phyloP scores from a whole-genome alignment of 108 stramenopile genomes.

The Mayamaea pseudoterrestris region DNA sequence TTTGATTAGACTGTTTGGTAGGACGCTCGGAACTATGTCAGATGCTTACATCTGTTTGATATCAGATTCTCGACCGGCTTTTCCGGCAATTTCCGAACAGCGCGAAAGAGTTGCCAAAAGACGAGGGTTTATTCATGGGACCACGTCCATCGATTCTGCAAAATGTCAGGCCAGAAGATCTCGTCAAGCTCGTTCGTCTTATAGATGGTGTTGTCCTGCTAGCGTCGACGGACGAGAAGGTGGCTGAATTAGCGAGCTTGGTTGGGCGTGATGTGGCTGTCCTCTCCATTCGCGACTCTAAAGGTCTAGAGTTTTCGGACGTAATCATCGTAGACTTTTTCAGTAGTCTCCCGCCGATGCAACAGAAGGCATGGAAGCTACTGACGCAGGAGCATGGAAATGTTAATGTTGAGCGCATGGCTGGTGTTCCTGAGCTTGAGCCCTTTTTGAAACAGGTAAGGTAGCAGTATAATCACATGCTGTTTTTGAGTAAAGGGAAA shows the following conservation, averaged over 20 bases:
- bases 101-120: slow-evolving; percentile 27
- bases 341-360: slow-evolving; percentile 12
- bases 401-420: slow-evolving; percentile 3
- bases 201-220: slow-evolving; percentile 19
- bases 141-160: slow-evolving; percentile 35
- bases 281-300: slow-evolving; percentile 31
- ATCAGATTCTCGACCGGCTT: slow-evolving; percentile 24
- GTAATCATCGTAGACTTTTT: slow-evolving; percentile 54
- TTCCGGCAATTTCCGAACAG: slow-evolving; percentile 25
- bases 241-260: slow-evolving; percentile 3
- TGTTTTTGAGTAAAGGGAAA: no score
- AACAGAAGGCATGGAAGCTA: slow-evolving; percentile 36
- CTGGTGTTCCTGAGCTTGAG: slow-evolving; percentile 29
- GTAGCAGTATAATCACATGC: no score
- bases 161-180: slow-evolving; percentile 9
- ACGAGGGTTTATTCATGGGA: slow-evolving; percentile 33
- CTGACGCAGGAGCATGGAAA: slow-evolving; percentile 18
- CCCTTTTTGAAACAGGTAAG: slow-evolving; percentile 31
- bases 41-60: no score
- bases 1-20: no score
- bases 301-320: slow-evolving; percentile 44
- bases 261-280: slow-evolving; percentile 17
- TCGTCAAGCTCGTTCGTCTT: slow-evolving; percentile 9
- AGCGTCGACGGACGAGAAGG: slow-evolving; percentile 24
- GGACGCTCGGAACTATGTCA: no score